These are phyloP conservation scores for Hericium rajendrae DNA, from an alignment of 768 basidiomycete species.

Conservation along the genomic window DNA sequence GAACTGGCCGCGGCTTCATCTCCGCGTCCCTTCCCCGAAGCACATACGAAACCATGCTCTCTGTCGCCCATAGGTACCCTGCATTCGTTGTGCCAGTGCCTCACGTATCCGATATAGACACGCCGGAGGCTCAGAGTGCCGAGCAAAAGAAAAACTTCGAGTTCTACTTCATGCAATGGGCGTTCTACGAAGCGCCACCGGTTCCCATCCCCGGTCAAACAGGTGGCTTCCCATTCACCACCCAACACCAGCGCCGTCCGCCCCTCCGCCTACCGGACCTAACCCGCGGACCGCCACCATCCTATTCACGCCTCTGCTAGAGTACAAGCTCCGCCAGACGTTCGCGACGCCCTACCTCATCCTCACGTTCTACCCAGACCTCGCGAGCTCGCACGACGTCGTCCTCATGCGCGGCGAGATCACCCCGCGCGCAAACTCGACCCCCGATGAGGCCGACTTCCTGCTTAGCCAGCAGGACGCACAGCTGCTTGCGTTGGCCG, in stretches of 20 bases:
- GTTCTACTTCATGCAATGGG: slow-evolving; percentile 87
- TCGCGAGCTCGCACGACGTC: slow-evolving; percentile 66
- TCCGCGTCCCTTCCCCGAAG: slow-evolving; percentile 73
- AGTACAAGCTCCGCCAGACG: slow-evolving; percentile 77
- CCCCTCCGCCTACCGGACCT: slow-evolving; percentile 16
- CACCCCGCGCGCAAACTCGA: slow-evolving; percentile 41
- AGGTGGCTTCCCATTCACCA: slow-evolving; percentile 33
- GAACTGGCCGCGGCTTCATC: slow-evolving; percentile 76
- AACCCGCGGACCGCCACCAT: slow-evolving; percentile 62
- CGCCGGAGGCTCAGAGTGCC: slow-evolving; percentile 21
- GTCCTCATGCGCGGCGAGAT: slow-evolving; percentile 91
- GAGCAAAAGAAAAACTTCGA: slow-evolving; percentile 42
- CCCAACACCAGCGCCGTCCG: slow-evolving; percentile 14
- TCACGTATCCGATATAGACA: slow-evolving; percentile 29
- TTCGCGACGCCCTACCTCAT: slow-evolving; percentile 90
- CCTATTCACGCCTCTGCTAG: slow-evolving; percentile 86
- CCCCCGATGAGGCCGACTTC: slow-evolving; percentile 27
- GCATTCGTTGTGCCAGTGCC: slow-evolving; percentile 78
- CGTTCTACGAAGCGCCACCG: slow-evolving; percentile 65
- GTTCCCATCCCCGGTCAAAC: slow-evolving; percentile 35
- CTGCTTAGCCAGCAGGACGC: slow-evolving; percentile 75
- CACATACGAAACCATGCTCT: slow-evolving; percentile 63
- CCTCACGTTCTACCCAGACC: slow-evolving; percentile 86
- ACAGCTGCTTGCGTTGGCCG: slow-evolving; percentile 65
- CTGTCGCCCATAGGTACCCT: slow-evolving; percentile 55